Base-by-base conservation (phyloP, 2,329 filamentous ascomycete species). In the Byssothecium circinans region DNA sequence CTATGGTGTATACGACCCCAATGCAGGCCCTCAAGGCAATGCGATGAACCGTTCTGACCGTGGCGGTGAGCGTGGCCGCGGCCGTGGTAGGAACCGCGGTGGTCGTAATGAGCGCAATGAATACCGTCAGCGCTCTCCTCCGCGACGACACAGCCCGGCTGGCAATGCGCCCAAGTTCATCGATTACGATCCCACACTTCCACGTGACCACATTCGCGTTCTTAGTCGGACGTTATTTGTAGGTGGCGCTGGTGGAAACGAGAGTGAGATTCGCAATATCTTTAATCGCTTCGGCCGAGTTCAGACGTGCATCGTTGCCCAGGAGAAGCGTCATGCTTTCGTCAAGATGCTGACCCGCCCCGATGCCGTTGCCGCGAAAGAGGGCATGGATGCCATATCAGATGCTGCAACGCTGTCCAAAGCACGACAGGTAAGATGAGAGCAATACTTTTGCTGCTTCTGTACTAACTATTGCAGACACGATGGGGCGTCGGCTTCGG, bases 401-500 rank as follows among this genome's bases (percentile, higher is more conserved):
- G 81, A 85, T 49, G 80, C 86, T 4, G 87, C 89, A 41, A 81
- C 88, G 60, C 83, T 89, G 56, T 82, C 90, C 44, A 81, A 78
- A 52, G 76, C 75, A 33, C 74, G 76, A 17, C 69, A 70, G 64
- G 70, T 72, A 67, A 54, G 63, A 39, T 39, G 39, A 20, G 38
- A 30, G 18, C 12, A 6, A 25, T 32, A 8, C 14, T 20, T 5
- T n/a, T 8, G 6, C 18, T 17, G 8, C 7, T 18, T 17, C 33
- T 29, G 12, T 32, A 51, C 62, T 68, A 35, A 67, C 45, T 7
- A n/a, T 36, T 58, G 58, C 63, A 94, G 85, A 97, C 92, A 33
- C 86, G 94, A 56, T 99, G 94, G 94, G 94, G 94, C 57, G 94
- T 99, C 40, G 94, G 94, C 14, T 99, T 96, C 65, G 94, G 94